A percentile compares a stretch with the other conserved stretches of the same genome.
phyloP scores from a whole-genome alignment of 805 yeast genomes.

The Nakazawaea laoshanensis region DNA sequence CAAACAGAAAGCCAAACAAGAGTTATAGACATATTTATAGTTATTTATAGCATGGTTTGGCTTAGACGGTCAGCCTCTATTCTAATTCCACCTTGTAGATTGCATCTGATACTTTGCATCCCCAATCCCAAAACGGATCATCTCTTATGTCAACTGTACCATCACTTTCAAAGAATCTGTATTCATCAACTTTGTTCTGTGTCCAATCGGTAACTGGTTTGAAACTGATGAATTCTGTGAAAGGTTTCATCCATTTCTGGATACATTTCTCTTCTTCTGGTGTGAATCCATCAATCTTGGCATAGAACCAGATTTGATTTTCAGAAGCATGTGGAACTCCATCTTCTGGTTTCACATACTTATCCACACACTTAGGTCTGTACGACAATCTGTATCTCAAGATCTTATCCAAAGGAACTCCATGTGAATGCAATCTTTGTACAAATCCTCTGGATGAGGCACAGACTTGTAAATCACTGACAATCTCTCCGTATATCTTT shows the following conservation, averaged over 20 bases:
- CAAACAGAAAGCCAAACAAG: slow-evolving; percentile 1
- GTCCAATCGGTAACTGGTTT: slow-evolving; percentile 22
- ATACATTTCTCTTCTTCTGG: slow-evolving; percentile 15
- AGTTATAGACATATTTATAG: slow-evolving; percentile 1
- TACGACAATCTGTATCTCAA: slow-evolving; percentile 12
- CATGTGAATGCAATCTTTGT: slow-evolving; percentile 17
- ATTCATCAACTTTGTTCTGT: slow-evolving; percentile 16
- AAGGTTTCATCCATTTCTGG: slow-evolving; percentile 16
- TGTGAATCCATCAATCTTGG: slow-evolving; percentile 18
- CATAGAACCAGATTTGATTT: slow-evolving; percentile 23
- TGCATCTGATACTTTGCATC: slow-evolving; percentile 23
- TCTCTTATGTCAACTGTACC: slow-evolving; percentile 20
- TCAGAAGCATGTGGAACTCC: slow-evolving; percentile 13
- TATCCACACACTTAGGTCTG: slow-evolving; percentile 11
- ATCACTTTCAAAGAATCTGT: slow-evolving; percentile 20
- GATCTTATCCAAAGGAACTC: slow-evolving; percentile 11
- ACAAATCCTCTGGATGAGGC: slow-evolving; percentile 28
- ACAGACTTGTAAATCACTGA: slow-evolving; percentile 30
- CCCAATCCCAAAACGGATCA: slow-evolving; percentile 29
- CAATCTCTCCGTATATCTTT: slow-evolving; percentile 24
- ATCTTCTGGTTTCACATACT: slow-evolving; percentile 7
- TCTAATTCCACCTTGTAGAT: slow-evolving; percentile 16
- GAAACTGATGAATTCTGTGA: slow-evolving; percentile 20
- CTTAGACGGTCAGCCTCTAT: not conserved
- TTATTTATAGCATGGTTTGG: not conserved